Evolutionary conservation across 2,329 filamentous ascomycete genomes (phyloP).

Genomic region (Bipolaris sorokiniana): DNA sequence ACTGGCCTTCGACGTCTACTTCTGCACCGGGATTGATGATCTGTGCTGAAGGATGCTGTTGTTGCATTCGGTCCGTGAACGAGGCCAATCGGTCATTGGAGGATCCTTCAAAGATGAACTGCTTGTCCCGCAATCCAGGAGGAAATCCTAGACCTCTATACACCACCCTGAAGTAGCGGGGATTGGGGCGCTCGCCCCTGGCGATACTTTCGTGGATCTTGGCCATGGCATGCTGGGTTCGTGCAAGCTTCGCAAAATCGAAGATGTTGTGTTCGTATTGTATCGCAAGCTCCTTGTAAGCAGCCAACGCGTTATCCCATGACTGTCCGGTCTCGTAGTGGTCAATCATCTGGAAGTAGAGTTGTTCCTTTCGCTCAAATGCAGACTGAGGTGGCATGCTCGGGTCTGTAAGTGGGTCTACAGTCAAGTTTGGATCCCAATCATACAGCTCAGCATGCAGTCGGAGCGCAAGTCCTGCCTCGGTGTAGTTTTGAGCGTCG

Average conservation of each 20-base stretch:
- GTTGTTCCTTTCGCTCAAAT: constrained; percentile 89
- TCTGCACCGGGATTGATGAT: constrained; percentile 72
- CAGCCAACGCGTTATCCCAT: constrained; percentile 85
- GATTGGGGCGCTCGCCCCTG: constrained; percentile 77
- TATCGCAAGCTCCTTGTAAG: constrained; percentile 87
- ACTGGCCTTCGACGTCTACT: constrained; percentile 89
- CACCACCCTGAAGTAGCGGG: constrained; percentile 88
- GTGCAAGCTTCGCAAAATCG: constrained; percentile 89
- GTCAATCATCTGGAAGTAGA: constrained; percentile 95
- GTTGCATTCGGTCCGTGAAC: constrained; percentile 91
- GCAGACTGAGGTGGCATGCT: constrained; percentile 81
- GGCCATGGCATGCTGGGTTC: constrained; percentile 87
- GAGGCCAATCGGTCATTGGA: constrained; percentile 76
- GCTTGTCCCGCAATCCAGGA: constrained; percentile 79
- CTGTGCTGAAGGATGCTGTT: constrained; percentile 84
- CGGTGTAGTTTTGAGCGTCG: constrained; percentile 77
- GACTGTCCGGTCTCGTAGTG: constrained; percentile 93
- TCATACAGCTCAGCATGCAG: constrained; percentile 92
- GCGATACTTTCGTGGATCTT: constrained; percentile 88
- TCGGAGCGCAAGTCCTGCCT: constrained; percentile 86
- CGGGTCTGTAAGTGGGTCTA: constrained; percentile 73
- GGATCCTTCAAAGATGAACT: constrained; percentile 88
- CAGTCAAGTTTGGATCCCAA: constrained; percentile 76
- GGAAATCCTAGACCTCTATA: constrained; percentile 93
- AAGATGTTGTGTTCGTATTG: constrained; percentile 91